Evolutionary conservation across 106 monocot genomes (phyloP), one percentile per base, ranked within the genome.

Genomic region (Allium fistulosum): DNA sequence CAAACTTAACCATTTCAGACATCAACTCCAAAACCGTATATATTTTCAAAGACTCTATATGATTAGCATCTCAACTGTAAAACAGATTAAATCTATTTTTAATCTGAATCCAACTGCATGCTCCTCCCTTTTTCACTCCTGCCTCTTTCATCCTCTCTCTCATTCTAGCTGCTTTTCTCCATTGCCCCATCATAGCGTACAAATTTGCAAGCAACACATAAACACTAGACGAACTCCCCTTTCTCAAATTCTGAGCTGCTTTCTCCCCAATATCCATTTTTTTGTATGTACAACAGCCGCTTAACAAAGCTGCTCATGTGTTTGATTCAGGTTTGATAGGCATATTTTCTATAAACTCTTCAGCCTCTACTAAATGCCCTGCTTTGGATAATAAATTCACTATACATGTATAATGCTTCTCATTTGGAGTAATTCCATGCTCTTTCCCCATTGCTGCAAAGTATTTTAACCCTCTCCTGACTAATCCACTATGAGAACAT

Each of bases 301-400:
- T 86, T 65, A 86, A 63, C 9, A 86, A 76, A 62, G 81, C 76
- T 53, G 77, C 81, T 84, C 84, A 88, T 3, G 77, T 51, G 49
- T 71, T 75, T 53, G 76, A 70, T 71, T 84, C 84, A 14, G 79
- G 77, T n/a, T 69, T 57, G 7, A 80, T 16, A 4, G 79, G 82
- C 71, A 84, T 81, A 26, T 27, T 74, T 27, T 9, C 16, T 13
- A 84, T 74, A 26, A 88, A 69, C 17, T 74, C 77, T 51, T 84
- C 84, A 26, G 88, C 88, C 58, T 79, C 84, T 69, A 68, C 63
- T 53, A 88, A 47, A 52, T 13, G 68, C 49, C 81, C 88, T 9
- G 77, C 79, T 69, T 82, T 60, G 58, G 79, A 76, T 27, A 88
- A 76, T 50, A 88, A 76, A 62, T 84, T 79, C 71, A 88, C 81